phyloP scores from a whole-genome alignment of 345 rosid species.

The Hibiscus mutabilis region DNA sequence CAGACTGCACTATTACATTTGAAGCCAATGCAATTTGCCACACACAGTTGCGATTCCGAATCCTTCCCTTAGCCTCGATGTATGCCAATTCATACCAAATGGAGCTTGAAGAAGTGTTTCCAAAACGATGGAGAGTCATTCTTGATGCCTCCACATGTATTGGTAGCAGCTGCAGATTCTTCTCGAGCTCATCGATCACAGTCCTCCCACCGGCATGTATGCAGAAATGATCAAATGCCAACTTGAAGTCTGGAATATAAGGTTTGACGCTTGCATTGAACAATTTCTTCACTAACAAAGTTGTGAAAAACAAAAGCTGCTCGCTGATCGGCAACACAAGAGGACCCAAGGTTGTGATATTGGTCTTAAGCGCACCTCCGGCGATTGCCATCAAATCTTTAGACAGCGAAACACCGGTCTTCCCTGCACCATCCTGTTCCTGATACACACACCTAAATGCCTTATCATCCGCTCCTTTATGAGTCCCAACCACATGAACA shows the following conservation, averaged over 20 bases:
- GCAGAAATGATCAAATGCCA: background rate
- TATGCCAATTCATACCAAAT: constrained; percentile 28
- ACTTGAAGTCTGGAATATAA: background rate
- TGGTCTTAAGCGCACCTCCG: background rate
- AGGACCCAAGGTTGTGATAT: background rate
- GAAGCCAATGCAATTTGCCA: constrained; percentile 57
- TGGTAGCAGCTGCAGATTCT: background rate
- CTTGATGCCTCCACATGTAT: background rate
- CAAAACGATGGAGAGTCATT: background rate
- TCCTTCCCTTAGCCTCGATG: constrained; percentile 43
- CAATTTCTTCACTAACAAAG: background rate
- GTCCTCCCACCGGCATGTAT: background rate
- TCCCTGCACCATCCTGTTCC: background rate
- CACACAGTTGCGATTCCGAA: constrained; percentile 32
- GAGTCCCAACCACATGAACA: background rate
- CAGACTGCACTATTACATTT: constrained; percentile 47
- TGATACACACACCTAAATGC: background rate
- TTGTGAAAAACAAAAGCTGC: background rate
- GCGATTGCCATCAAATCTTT: background rate
- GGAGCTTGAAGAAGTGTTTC: background rate
- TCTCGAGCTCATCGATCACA: background rate
- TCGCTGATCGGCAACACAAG: background rate
- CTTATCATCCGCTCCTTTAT: background rate
- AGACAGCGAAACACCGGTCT: background rate
- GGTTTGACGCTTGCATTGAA: background rate